phyloP scores from a whole-genome alignment of 805 yeast species.

The Yamadazyma kitorensis region DNA sequence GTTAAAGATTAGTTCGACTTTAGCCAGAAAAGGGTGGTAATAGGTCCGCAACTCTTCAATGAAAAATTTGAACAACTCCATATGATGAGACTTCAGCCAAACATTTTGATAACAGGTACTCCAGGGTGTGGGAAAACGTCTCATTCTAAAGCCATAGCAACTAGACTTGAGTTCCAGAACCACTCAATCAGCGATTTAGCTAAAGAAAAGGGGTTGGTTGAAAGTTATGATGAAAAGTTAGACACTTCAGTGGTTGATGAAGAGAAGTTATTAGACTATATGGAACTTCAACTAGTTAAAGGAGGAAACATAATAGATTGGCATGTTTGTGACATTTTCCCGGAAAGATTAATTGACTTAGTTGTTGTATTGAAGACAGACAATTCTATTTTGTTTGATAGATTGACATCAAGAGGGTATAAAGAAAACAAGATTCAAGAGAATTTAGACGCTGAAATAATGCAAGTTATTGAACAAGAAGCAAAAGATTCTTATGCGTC shows the following conservation, averaged over 20 bases:
- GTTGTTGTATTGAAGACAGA: conserved; percentile 86
- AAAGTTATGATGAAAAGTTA: conserved; percentile 81
- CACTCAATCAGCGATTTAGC: conserved; percentile 81
- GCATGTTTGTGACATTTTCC: conserved; percentile 97
- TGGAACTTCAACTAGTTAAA: conserved; percentile 71
- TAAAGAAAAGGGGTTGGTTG: conserved; percentile 68
- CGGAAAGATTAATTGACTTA: conserved; percentile 86
- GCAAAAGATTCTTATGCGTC: conserved; percentile 80
- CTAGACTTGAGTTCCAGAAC: conserved; percentile 31
- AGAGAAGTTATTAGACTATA: conserved; percentile 75
- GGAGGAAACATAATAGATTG: conserved; percentile 95
- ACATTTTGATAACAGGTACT: conserved; percentile 90
- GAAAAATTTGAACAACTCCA: background rate
- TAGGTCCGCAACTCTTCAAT: no score
- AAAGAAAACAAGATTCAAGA: conserved; percentile 81
- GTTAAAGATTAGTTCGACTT: no score
- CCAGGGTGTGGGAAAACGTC: conserved; percentile 90
- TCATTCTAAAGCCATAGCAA: conserved; percentile 46
- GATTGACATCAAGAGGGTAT: conserved; percentile 75
- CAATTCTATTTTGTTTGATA: conserved; percentile 66
- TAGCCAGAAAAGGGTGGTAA: no score
- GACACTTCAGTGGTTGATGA: conserved; percentile 91
- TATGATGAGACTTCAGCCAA: conserved; percentile 47
- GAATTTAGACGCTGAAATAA: conserved; percentile 93
- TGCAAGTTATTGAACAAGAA: conserved; percentile 86